Evolutionary conservation across 345 rosid species (phyloP).

Genomic region (Excoecaria cochinchinensis): DNA sequence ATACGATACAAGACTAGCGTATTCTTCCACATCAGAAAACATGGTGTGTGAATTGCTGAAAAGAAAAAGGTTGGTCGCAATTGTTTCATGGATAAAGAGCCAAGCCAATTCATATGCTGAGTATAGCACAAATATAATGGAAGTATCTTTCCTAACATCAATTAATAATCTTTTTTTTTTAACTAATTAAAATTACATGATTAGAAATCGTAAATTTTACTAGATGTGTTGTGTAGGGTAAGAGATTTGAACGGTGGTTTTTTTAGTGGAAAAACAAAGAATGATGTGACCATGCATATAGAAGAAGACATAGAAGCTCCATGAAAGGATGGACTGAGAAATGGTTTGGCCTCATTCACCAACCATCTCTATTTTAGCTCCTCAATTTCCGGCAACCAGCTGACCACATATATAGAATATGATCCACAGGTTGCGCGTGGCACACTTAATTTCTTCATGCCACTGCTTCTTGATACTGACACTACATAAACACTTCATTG

Average conservation of each 20-base stretch:
- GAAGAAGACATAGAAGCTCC: neutral
- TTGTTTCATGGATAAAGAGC: too few relatives aligned
- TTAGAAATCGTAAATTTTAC: too few relatives aligned
- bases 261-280: neutral
- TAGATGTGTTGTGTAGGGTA: too few relatives aligned
- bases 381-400: slow-evolving; percentile 32
- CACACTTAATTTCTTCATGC: neutral
- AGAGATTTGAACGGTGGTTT: too few relatives aligned
- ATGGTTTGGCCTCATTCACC: slow-evolving; percentile 39
- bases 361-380: slow-evolving; percentile 28
- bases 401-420: neutral
- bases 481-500: neutral
- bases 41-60: too few relatives aligned
- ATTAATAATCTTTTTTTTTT: too few relatives aligned
- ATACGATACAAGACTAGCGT: too few relatives aligned
- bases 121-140: too few relatives aligned
- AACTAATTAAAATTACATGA: neutral
- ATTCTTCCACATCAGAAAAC: too few relatives aligned
- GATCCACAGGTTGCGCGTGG: neutral
- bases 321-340: neutral
- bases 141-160: too few relatives aligned
- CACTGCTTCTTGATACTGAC: neutral
- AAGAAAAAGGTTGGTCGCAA: too few relatives aligned
- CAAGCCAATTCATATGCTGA: too few relatives aligned
- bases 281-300: slow-evolving; percentile 7